Evolutionary conservation across 805 yeast genomes (phyloP).

Genomic region (Brettanomyces anomalus): DNA sequence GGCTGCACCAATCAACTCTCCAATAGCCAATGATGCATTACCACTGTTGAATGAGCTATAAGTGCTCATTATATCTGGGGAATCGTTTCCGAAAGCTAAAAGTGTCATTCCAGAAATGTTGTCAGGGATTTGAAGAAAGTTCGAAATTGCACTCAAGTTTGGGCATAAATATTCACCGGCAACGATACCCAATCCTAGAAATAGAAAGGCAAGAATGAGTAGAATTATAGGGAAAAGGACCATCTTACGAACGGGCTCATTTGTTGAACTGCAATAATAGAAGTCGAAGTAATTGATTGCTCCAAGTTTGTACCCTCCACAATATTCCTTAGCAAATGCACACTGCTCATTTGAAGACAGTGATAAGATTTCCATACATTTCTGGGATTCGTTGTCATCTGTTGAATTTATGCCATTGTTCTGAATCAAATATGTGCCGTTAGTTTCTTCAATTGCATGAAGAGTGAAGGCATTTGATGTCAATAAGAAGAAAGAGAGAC

Average conservation of each 20-base stretch:
- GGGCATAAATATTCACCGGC: constrained; percentile 85
- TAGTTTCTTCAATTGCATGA: too few species aligned
- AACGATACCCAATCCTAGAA: constrained; percentile 63
- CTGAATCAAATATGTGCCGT: too few species aligned
- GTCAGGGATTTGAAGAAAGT: constrained; percentile 58
- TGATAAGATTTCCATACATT: not conserved
- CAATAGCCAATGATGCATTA: constrained; percentile 69
- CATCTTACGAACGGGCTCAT: constrained; percentile 7
- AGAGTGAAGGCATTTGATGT: too few species aligned
- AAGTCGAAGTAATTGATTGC: constrained; percentile 19
- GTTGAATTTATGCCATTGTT: not conserved
- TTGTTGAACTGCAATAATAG: constrained; percentile 22
- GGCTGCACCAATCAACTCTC: constrained; percentile 89
- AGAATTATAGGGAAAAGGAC: constrained; percentile 15
- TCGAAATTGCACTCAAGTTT: constrained; percentile 63
- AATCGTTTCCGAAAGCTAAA: constrained; percentile 85
- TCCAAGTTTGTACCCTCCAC: constrained; percentile 21
- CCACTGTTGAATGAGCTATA: constrained; percentile 68
- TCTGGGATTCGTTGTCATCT: not conserved
- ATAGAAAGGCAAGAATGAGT: constrained; percentile 30
- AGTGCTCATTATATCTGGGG: constrained; percentile 84
- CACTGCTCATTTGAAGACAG: constrained; percentile 21
- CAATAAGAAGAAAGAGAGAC: too few species aligned
- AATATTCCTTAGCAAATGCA: constrained; percentile 18
- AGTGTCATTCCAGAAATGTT: constrained; percentile 82